Evolutionary conservation across 768 basidiomycete genomes (phyloP), one percentile per base, ranked within the genome.

Genomic region (Suillus clintonianus): DNA sequence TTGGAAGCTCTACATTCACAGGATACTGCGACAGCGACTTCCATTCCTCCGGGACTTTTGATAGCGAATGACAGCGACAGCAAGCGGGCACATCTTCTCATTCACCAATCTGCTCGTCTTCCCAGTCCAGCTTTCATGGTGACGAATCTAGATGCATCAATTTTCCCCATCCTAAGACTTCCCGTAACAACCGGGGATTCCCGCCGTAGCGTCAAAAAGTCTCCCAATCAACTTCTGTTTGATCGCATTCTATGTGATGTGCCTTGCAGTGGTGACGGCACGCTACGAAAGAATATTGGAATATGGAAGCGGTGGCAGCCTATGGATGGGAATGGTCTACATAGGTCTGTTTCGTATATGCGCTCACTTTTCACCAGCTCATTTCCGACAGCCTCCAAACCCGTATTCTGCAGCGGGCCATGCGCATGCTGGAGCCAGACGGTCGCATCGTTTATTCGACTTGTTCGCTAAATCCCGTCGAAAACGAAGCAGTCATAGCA

Each of bases 401-500:
- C 45, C 90, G 97, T 22, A 99, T 99, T 68, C 84, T 99, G 22
- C 84, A 90, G 64, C 90, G 97, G 22, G 97, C 90, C 1, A 97
- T 99, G 92, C 87, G 89, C 62, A 84, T 99, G 78, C 84, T 99
- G 45, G 83, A 85, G 65, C 71, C 73, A 13, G 86, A 89, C n/a
- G 97, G 96, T 9, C 88, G 92, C 41, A 90, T 99, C 65, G 96
- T 99, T 19, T 99, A 99, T 74, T 99, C 97, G 6, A 99, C 97
- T 0, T 99, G 97, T 71, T 98, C 96, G 0, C 81, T 99, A 67
- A 99, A 99, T 74, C 97, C 97, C 1, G 84, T 95, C 14, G 97
- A 99, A 77, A 98, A 99, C 73, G 97, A 99, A 75, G 94, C 97
- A 9, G 97, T 99, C 65, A 81, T 99, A 39, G 90, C 93, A 1